Conservation (phyloP, 257 asterid genomes). For the Gentiana macrophylla region DNA sequence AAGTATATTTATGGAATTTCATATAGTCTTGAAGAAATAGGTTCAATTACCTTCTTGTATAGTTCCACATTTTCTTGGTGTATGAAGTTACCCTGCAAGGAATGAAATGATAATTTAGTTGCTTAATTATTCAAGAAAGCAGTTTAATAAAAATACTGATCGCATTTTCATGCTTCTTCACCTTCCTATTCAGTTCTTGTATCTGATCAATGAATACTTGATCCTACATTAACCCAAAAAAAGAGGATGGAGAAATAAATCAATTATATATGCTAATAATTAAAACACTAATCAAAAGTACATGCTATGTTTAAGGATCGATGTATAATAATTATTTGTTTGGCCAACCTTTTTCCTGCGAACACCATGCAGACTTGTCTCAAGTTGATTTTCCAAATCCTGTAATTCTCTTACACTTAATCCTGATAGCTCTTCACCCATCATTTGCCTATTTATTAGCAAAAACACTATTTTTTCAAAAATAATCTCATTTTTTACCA, state of each 20-base stretch:
- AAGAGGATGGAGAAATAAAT: neutral
- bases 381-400: constrained; percentile 59
- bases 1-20: constrained; percentile 28
- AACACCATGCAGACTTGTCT: constrained; percentile 49
- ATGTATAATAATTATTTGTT: neutral
- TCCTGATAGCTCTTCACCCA: constrained; percentile 67
- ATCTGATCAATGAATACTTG: constrained; percentile 47
- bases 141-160: neutral
- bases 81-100: constrained; percentile 55
- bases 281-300: neutral
- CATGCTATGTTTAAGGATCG: neutral
- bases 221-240: constrained; percentile 32
- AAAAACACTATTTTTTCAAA: constrained; percentile 3
- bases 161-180: constrained; percentile 13
- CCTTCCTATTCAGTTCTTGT: constrained; percentile 54
- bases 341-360: constrained; percentile 49
- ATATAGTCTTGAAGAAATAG: constrained; percentile 35
- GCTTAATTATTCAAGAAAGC: constrained; percentile 3
- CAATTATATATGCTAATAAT: constrained; percentile 4
- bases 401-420: constrained; percentile 48
- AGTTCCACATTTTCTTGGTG: constrained; percentile 63
- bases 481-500: neutral
- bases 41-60: constrained; percentile 35
- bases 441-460: constrained; percentile 42
- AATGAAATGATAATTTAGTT: constrained; percentile 18